Conservation (phyloP, 2,329 filamentous ascomycete genomes). For the Ophiostoma himal-ulmi region DNA sequence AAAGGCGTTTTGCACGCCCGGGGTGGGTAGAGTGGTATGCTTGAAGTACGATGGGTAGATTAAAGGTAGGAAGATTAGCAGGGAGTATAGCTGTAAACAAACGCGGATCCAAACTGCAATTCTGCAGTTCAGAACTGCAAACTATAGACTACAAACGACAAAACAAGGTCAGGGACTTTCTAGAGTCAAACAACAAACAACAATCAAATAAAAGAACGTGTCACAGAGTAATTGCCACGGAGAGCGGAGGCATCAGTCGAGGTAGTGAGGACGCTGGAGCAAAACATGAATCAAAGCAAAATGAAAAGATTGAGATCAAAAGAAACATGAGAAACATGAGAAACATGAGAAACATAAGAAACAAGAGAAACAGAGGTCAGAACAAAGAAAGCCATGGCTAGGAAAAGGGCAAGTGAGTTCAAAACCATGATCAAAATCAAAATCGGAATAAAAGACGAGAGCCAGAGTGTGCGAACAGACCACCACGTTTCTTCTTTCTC, state of each 20-base stretch:
- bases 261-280: background rate
- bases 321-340: background rate
- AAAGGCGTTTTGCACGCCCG: conserved; percentile 1
- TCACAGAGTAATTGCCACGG: conserved; percentile 5
- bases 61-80: background rate
- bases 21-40: background rate
- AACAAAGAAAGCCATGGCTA: too few relatives aligned
- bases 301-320: background rate
- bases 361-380: too few relatives aligned
- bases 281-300: background rate
- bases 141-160: background rate
- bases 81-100: too few relatives aligned
- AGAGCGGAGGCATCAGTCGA: background rate
- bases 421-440: background rate
- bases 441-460: background rate
- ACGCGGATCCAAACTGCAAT: too few relatives aligned
- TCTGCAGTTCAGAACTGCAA: background rate
- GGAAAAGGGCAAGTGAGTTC: background rate
- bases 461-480: background rate
- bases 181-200: background rate
- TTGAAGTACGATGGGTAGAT: background rate
- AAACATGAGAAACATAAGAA: background rate
- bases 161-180: background rate
- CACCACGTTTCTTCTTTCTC: background rate
- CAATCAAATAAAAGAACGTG: conserved; percentile 8